These are phyloP conservation scores for Pseudotsuga menziesii DNA, from an alignment of 75 land plant species.

Conservation along the genomic window DNA sequence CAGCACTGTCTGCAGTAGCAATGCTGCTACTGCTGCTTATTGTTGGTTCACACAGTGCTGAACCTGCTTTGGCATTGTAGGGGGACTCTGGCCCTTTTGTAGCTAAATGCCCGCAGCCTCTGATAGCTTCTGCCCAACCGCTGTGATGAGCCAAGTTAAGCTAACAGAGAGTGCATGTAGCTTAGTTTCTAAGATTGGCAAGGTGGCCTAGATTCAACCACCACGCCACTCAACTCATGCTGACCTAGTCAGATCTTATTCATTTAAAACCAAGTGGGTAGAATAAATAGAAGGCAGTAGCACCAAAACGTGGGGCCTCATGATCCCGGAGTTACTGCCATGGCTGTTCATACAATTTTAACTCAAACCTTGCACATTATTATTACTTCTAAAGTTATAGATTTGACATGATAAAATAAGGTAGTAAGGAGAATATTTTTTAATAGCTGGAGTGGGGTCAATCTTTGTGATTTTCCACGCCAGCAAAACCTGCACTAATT, in stretches of 20 bases:
- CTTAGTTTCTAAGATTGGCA: slow-evolving; percentile 10
- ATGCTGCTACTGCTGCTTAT: background rate
- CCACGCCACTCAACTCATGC: background rate
- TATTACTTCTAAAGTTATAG: too few species aligned
- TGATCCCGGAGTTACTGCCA: too few species aligned
- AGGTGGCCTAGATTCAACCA: slow-evolving; percentile 9
- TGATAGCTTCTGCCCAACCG: slow-evolving; percentile 11
- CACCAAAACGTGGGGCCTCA: too few species aligned
- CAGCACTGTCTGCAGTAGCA: slow-evolving; percentile 6
- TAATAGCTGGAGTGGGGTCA: too few species aligned
- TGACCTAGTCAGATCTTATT: slow-evolving; percentile 5
- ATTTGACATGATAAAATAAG: too few species aligned
- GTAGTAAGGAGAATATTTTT: too few species aligned
- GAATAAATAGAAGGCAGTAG: background rate
- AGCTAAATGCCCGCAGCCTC: background rate
- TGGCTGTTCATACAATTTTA: too few species aligned
- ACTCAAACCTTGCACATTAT: too few species aligned
- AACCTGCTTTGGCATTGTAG: slow-evolving; percentile 7
- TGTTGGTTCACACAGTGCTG: background rate
- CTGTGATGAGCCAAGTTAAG: slow-evolving; percentile 7
- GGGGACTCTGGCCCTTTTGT: background rate
- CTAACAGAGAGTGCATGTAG: background rate
- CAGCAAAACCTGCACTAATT: too few species aligned
- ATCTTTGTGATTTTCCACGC: too few species aligned
- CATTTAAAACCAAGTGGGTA: slow-evolving; percentile 2